Evolutionary conservation across 2,329 filamentous ascomycete genomes (phyloP).

Genomic region (Ascocoryne sarcoides): DNA sequence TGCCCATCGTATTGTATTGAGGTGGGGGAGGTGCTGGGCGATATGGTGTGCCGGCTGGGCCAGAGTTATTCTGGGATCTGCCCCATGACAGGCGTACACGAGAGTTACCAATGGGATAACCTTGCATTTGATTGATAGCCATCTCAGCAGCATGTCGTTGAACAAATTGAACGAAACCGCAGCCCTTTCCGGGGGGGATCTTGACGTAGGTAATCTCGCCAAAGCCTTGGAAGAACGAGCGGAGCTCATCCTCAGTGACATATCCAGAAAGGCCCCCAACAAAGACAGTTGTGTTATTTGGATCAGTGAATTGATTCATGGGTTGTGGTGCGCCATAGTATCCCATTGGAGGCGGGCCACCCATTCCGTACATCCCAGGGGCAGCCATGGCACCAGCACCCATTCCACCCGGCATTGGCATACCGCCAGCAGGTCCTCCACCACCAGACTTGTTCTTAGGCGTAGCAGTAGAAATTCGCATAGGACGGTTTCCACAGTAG

Average conservation of each 20-base stretch:
- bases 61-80: slow-evolving; percentile 97
- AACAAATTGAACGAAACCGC: slow-evolving; percentile 97
- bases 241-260: slow-evolving; percentile 98
- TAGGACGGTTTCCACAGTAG: slow-evolving; percentile 96
- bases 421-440: slow-evolving; percentile 40
- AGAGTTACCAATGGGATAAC: slow-evolving; percentile 97
- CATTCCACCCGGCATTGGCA: slow-evolving; percentile 42
- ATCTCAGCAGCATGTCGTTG: slow-evolving; percentile 98
- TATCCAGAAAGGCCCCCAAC: slow-evolving; percentile 95
- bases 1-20: slow-evolving; percentile 57
- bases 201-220: slow-evolving; percentile 99
- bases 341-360: slow-evolving; percentile 50
- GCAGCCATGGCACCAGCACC: slow-evolving; percentile 36
- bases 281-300: slow-evolving; percentile 99
- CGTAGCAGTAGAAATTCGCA: slow-evolving; percentile 96
- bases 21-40: slow-evolving; percentile 80
- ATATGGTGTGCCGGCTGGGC: slow-evolving; percentile 90
- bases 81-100: slow-evolving; percentile 97
- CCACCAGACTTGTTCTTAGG: slow-evolving; percentile 75
- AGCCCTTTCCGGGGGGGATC: slow-evolving; percentile 98
- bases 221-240: slow-evolving; percentile 99
- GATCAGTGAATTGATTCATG: slow-evolving; percentile 99
- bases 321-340: slow-evolving; percentile 63
- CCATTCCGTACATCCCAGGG: slow-evolving; percentile 60
- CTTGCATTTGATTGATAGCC: slow-evolving; percentile 99